A percentile compares a stretch with the other conserved stretches of the same genome.
Evolutionary conservation across 75 land plant genomes (phyloP).

Genomic region (Sequoiadendron giganteum): DNA sequence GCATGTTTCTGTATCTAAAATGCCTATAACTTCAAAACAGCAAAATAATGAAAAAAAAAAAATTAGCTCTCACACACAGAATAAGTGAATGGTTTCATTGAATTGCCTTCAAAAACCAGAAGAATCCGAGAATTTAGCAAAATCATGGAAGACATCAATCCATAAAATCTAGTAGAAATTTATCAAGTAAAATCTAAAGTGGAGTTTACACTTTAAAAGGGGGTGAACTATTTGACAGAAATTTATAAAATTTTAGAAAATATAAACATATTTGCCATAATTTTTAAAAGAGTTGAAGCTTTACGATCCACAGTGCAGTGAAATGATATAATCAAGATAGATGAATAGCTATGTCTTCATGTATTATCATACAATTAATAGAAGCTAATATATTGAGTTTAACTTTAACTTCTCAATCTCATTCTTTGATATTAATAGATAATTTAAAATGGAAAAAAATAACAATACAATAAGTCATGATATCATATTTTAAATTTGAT

Average conservation of each 20-base stretch:
- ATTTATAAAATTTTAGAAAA: not conserved
- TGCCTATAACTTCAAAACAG: not conserved
- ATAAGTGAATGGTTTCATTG: not conserved
- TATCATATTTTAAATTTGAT: not conserved
- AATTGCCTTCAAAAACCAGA: not conserved
- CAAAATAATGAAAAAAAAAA: not conserved
- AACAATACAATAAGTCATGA: not conserved
- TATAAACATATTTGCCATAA: not conserved
- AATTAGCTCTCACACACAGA: not conserved
- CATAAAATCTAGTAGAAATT: not conserved
- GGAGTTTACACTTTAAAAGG: not conserved
- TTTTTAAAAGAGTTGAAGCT: not conserved
- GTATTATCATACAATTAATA: not conserved
- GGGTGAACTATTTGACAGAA: not conserved
- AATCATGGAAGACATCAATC: not conserved
- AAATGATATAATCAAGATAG: not conserved
- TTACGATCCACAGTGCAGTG: not conserved
- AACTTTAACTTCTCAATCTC: not conserved
- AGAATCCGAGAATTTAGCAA: not conserved
- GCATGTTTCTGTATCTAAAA: not conserved
- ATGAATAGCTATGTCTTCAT: not conserved
- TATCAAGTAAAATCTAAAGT: not conserved
- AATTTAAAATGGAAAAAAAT: not conserved
- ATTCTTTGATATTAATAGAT: not conserved
- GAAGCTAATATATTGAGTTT: not conserved